Conservation (phyloP, 2,329 filamentous ascomycete species). For the Ilyonectria robusta region DNA sequence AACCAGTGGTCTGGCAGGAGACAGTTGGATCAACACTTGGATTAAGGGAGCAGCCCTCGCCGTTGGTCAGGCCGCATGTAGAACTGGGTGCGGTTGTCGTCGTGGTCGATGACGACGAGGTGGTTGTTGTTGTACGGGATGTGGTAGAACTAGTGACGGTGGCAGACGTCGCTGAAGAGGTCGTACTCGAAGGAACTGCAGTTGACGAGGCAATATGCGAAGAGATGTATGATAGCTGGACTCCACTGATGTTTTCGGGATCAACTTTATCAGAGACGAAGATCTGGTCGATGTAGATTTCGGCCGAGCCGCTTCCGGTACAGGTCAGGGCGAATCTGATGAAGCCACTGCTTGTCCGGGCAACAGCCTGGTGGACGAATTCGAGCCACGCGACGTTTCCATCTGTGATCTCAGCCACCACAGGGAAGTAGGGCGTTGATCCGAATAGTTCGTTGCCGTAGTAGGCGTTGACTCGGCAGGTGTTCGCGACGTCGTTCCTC, state of each 20-base stretch:
- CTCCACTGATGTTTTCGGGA: constrained; percentile 31
- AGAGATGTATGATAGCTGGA: constrained; percentile 34
- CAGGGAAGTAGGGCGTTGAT: constrained; percentile 37
- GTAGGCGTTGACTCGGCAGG: constrained; percentile 37
- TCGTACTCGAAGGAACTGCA: not conserved
- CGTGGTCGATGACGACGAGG: too few relatives aligned
- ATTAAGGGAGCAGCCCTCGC: too few relatives aligned
- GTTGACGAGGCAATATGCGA: not conserved
- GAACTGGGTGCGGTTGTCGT: too few relatives aligned
- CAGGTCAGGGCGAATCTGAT: constrained; percentile 39
- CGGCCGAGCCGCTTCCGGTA: constrained; percentile 31
- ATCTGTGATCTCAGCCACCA: not conserved
- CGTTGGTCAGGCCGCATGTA: too few relatives aligned
- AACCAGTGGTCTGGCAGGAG: not conserved
- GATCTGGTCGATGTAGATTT: constrained; percentile 42
- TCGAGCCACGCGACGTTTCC: constrained; percentile 21
- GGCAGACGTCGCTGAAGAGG: too few relatives aligned
- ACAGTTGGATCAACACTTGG: too few relatives aligned
- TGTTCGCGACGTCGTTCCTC: constrained; percentile 31
- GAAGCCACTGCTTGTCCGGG: constrained; percentile 34
- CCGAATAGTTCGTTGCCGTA: constrained; percentile 35
- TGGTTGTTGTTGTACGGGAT: too few relatives aligned
- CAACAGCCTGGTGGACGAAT: constrained; percentile 31
- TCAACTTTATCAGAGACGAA: constrained; percentile 40
- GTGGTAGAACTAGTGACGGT: too few relatives aligned